A percentile compares a stretch with the other conserved stretches of the same genome.
phyloP scores from a whole-genome alignment of 2,329 filamentous ascomycete genomes.

The Ophiostoma quercus region DNA sequence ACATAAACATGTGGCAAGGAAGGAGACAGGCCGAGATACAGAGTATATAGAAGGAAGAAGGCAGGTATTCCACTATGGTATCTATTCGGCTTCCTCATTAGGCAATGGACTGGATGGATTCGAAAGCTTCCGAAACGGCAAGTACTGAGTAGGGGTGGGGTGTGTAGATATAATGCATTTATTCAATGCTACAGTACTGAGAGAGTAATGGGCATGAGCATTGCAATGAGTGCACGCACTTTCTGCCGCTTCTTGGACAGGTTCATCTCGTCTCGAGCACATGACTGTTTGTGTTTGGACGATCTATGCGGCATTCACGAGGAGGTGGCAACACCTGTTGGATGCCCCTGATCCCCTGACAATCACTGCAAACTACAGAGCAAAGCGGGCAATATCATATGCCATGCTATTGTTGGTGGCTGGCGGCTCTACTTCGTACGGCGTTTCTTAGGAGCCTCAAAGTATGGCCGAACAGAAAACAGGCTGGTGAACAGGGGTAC shows the following conservation, averaged over 20 bases:
- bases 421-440: too few species aligned
- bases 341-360: not conserved
- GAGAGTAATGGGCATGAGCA: too few species aligned
- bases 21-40: not conserved
- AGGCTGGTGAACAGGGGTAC: not conserved
- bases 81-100: constrained; percentile 6
- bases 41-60: not conserved
- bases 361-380: not conserved
- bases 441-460: too few species aligned
- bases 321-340: too few species aligned
- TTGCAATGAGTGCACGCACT: not conserved
- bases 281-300: not conserved
- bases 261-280: not conserved
- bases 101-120: not conserved
- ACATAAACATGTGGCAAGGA: not conserved
- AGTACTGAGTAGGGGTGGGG: not conserved
- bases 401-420: too few species aligned
- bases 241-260: not conserved
- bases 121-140: not conserved
- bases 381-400: too few species aligned
- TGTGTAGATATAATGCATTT: not conserved
- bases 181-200: not conserved
- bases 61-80: not conserved
- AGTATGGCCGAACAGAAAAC: not conserved
- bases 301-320: not conserved